Conservation (phyloP, 2,329 filamentous ascomycete species). For the Trichoderma lentiforme region DNA sequence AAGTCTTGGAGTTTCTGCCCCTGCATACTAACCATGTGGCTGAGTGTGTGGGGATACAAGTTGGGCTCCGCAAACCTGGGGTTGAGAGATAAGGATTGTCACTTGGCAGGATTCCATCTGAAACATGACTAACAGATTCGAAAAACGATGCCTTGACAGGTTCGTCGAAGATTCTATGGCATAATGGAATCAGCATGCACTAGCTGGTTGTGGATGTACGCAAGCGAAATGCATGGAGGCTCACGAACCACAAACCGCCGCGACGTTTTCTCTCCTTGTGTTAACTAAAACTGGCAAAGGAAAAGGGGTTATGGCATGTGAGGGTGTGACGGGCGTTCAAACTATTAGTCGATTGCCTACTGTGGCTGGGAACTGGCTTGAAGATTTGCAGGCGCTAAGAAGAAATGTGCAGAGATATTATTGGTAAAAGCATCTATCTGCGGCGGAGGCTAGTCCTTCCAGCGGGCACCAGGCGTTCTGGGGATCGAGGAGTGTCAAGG, state of each 20-base stretch:
- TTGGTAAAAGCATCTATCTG: not conserved
- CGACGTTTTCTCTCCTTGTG: not conserved
- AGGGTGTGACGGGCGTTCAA: not conserved
- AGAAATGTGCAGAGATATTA: not conserved
- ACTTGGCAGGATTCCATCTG: not conserved
- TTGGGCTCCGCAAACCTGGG: constrained; percentile 6
- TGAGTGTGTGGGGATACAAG: not conserved
- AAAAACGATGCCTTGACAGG: not conserved
- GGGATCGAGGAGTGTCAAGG: constrained; percentile 4
- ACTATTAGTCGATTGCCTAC: not conserved
- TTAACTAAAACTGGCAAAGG: not conserved
- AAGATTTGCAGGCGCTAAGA: not conserved
- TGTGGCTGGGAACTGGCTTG: not conserved
- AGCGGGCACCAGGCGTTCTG: not conserved
- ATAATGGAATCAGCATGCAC: not conserved
- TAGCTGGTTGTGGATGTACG: not conserved
- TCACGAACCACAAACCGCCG: not conserved
- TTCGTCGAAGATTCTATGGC: not conserved
- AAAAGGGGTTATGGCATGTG: not conserved
- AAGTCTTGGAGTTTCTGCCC: not conserved
- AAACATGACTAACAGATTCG: not conserved
- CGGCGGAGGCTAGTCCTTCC: constrained; percentile 5
- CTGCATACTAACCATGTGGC: not conserved
- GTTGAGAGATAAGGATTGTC: constrained; percentile 4
- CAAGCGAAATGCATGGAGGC: not conserved